Evolutionary conservation across 345 rosid genomes (phyloP).

Genomic region (Salix brachista): DNA sequence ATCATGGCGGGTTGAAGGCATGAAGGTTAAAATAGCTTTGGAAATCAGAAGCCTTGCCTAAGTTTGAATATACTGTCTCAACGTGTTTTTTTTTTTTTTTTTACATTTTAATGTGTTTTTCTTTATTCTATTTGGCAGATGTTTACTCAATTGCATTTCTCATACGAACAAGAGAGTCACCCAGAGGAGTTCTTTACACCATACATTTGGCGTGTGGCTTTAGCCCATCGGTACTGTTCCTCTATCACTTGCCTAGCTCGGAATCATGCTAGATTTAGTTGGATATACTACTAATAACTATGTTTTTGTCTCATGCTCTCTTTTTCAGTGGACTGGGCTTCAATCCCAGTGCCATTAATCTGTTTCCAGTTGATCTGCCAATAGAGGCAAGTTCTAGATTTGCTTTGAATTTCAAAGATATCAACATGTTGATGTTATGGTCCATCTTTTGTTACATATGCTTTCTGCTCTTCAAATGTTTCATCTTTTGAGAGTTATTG

Average conservation of each 20-base stretch:
- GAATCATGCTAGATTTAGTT: neutral
- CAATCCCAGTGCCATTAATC: slow-evolving; percentile 56
- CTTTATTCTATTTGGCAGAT: slow-evolving; percentile 41
- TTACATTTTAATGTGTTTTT: neutral
- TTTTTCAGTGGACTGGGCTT: slow-evolving; percentile 29
- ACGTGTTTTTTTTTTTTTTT: neutral
- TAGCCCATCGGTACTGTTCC: slow-evolving; percentile 54
- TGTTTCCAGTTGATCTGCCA: slow-evolving; percentile 61
- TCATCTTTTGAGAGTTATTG: neutral
- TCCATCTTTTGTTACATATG: neutral
- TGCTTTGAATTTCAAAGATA: neutral
- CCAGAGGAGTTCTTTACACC: slow-evolving; percentile 97
- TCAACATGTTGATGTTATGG: neutral
- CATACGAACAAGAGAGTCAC: slow-evolving; percentile 97
- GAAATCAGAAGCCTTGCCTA: neutral
- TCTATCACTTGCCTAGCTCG: neutral
- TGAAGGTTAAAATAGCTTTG: slow-evolving; percentile 53
- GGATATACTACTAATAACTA: neutral
- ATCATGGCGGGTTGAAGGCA: slow-evolving; percentile 95
- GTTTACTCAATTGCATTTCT: slow-evolving; percentile 92
- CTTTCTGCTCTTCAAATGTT: neutral
- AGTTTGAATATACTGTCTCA: neutral
- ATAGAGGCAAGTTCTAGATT: slow-evolving; percentile 47
- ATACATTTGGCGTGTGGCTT: slow-evolving; percentile 77
- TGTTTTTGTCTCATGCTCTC: neutral